phyloP scores from a whole-genome alignment of 2,329 filamentous ascomycete genomes.

The Phyllosticta capitalensis region DNA sequence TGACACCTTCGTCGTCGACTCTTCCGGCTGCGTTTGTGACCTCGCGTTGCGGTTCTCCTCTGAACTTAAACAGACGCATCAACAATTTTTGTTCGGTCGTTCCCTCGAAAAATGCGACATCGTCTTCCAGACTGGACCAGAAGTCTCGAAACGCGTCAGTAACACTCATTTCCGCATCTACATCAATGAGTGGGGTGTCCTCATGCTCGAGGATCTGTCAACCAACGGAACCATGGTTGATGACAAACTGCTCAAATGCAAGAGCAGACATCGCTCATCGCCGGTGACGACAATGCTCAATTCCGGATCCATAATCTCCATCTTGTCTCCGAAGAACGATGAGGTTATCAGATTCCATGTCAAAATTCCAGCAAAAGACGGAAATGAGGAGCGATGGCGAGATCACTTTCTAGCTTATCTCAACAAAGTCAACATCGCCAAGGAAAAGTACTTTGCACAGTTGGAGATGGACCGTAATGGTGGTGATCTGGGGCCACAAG shows the following conservation, averaged over 20 bases:
- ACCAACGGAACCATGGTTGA: conserved; percentile 95
- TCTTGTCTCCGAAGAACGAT: conserved; percentile 44
- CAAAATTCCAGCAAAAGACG: conserved; percentile 64
- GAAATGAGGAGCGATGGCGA: conserved; percentile 56
- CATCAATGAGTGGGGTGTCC: conserved; percentile 70
- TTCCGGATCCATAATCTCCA: conserved; percentile 63
- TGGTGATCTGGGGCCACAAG: neutral
- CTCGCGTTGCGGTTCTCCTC: conserved; percentile 76
- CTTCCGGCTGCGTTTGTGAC: conserved; percentile 36
- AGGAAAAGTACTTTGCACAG: neutral
- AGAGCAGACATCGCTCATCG: conserved; percentile 13
- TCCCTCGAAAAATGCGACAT: conserved; percentile 64
- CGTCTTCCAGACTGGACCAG: conserved; percentile 42
- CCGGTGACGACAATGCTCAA: conserved; percentile 54
- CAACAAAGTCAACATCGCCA: neutral
- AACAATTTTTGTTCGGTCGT: conserved; percentile 82
- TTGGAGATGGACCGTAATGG: neutral
- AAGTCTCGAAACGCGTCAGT: conserved; percentile 66
- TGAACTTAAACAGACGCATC: conserved; percentile 52
- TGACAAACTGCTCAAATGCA: conserved; percentile 52
- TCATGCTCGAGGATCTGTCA: conserved; percentile 90
- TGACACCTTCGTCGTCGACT: conserved; percentile 41
- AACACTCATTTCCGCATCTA: conserved; percentile 96
- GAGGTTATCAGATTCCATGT: conserved; percentile 75
- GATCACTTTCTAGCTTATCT: conserved; percentile 63